Conservation (phyloP, 177 flowering plant genomes). For the Vitis hybrid region DNA sequence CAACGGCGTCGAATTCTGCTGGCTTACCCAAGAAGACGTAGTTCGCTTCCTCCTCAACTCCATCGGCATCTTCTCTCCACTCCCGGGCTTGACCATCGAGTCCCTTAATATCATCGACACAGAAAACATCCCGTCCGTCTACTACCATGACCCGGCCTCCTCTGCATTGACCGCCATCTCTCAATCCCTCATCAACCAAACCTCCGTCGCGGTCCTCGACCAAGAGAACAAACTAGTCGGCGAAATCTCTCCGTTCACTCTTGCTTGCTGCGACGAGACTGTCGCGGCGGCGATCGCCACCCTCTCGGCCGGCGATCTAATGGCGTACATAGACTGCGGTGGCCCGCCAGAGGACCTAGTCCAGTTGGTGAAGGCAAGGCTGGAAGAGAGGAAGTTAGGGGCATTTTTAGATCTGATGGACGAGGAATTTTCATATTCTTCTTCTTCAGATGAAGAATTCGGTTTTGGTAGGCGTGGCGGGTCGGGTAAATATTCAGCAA, state of each 20-base stretch:
- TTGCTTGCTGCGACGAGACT: conserved; percentile 40
- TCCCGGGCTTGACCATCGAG: conserved; percentile 30
- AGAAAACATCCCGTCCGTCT: conserved; percentile 27
- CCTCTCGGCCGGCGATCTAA: conserved; percentile 51
- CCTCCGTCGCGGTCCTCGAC: conserved; percentile 51
- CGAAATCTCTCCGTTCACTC: conserved; percentile 49
- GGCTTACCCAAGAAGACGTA: conserved; percentile 62
- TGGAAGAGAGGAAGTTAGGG: conserved; percentile 31
- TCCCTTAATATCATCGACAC: conserved; percentile 39
- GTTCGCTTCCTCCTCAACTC: conserved; percentile 49
- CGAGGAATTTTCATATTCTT: conserved; percentile 26
- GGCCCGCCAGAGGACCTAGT: conserved; percentile 49
- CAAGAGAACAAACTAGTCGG: conserved; percentile 38
- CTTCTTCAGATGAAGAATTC: conserved; percentile 47
- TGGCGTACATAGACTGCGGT: conserved; percentile 54
- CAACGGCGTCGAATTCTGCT: conserved; percentile 40
- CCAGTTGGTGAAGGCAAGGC: conserved; percentile 32
- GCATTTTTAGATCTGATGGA: conserved; percentile 39
- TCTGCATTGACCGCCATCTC: conserved; percentile 32
- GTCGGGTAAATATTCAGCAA: conserved; percentile 20
- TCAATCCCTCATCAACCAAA: conserved; percentile 27
- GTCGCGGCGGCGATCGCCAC: conserved; percentile 45
- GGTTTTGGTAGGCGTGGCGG: conserved; percentile 17
- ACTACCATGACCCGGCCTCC: conserved; percentile 36
- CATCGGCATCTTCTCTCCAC: conserved; percentile 41